Evolutionary conservation across 164 flowering plant genomes (phyloP), one percentile per base, ranked within the genome.

Genomic region (Piper longum): DNA sequence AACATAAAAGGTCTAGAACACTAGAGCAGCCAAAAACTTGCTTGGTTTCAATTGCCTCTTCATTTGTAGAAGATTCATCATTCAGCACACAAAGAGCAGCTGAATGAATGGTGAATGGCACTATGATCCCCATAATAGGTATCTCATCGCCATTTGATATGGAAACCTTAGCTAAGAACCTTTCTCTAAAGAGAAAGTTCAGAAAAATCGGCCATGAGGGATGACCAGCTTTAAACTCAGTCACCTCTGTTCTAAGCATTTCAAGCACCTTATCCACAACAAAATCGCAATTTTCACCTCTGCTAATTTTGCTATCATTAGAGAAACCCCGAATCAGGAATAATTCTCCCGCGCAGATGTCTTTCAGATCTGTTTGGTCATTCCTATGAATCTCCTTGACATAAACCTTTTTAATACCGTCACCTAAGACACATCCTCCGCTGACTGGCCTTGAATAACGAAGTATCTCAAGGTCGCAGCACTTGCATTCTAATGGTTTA

Each of bases 121-220:
- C 83, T 40, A 95, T 78, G 64, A 85, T 62, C 52, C 91, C 97
- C 67, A 64, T 71, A 39, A 64, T 59, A 18, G 76, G 71, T 66
- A 66, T 63, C 16, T 81, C 86, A 61, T 74, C 71, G 19, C 66
- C 72, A 70, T 77, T 65, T 54, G 81, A 72, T 64, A 91, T 41
- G 64, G 87, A 80, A 41, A 91, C 85, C 60, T 75, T 11, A 62
- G 85, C 95, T 69, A 72, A 77, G 64, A 67, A 82, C 61, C 78
- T 76, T 69, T 74, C 71, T 62, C 72, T 81, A 60, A 78, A 74
- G 14, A 91, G 81, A 73, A 82, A 85, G 69, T 79, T 83, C 71
- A 87, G 66, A 55, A 90, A 64, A 57, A 95, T 76, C 70, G 83
- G 85, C 97, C 97, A 95, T 56, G 81, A 68, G 26, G 96, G 93